Base-by-base conservation (phyloP, 2,329 filamentous ascomycete species). In the Nemania sp. region DNA sequence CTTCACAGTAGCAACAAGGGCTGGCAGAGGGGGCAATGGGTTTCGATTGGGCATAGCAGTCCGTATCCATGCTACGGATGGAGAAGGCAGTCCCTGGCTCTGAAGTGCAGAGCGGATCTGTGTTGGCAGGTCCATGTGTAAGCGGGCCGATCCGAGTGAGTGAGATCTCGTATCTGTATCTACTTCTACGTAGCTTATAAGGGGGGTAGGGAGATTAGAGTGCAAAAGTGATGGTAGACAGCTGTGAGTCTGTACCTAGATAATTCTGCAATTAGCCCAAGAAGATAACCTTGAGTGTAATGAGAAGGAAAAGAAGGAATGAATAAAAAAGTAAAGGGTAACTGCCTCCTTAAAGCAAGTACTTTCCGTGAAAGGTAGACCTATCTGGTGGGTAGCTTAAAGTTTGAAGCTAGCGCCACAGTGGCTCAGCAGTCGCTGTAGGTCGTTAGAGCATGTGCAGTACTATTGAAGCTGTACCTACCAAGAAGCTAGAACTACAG, bases 1-100 rank as follows among this genome's bases (percentile, higher is more conserved):
- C 72, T 92, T 89, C 43, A 92, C 92, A 2, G 94, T 96, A 69
- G 93, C 92, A 64, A 92, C 84, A 22, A 97, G 85, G 3, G 92
- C 91, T 29, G 89, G 87, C 1, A 94, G 80, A 0, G 92, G 90
- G 1, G 88, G 89, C 18, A 84, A 83, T 52, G 82, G 86, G 77
- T 73, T 86, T 80, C 79, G 86, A 18, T 85, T 83, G 10, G 86
- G 80, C 66, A 92, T 77, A 77, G 95, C 89, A 64, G 81, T 81
- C 65, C 84, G 83, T 29, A 96, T 85, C 88, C 92, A 95, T 65
- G 86, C 71, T 41, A 77, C 64, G 1, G 86, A 85, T 1, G 87
- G 79, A 73, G 81, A 41, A 76, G 90, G 80, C 82, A 90, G 74
- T 80, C 84, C 80, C 81, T 90, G 77, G 73, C 83, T 74, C 75